A percentile compares a stretch with the other conserved stretches of the same genome.
phyloP scores from a whole-genome alignment of 208 protist genomes.

The Polymyxa betae region DNA sequence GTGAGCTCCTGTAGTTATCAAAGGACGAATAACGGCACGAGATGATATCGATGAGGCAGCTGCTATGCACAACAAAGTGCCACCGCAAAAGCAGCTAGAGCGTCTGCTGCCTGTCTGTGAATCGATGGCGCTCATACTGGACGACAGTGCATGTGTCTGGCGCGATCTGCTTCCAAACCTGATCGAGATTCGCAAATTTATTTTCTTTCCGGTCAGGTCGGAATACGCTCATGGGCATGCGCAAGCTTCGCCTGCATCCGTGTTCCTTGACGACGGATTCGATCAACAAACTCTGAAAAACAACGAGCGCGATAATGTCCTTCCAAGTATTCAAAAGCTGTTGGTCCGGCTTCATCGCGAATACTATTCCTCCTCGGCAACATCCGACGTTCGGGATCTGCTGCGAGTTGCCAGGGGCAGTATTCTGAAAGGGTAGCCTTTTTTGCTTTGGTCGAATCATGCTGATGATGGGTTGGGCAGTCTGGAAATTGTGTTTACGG shows the following conservation, averaged over 20 bases:
- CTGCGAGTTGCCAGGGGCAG: not conserved
- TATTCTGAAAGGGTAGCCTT: not conserved
- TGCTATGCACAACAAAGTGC: no score
- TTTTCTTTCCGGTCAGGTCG: not conserved
- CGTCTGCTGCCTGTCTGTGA: not conserved
- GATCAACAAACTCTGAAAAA: not conserved
- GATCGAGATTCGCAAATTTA: slow-evolving; percentile 5
- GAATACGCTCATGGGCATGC: not conserved
- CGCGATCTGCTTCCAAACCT: not conserved
- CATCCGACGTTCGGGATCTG: not conserved
- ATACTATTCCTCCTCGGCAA: not conserved
- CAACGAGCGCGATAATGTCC: not conserved
- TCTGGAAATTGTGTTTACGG: not conserved
- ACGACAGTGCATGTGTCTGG: not conserved
- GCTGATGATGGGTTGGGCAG: not conserved
- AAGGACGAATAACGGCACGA: not conserved
- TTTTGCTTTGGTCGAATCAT: not conserved
- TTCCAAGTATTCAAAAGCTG: not conserved
- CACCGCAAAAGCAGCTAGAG: not conserved
- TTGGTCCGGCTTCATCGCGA: not conserved
- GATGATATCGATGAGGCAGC: not conserved
- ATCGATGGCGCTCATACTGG: not conserved
- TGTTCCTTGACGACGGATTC: not conserved
- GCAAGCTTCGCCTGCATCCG: not conserved
- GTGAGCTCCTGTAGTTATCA: not conserved